Evolutionary conservation across 306 rosid species (phyloP), one percentile per base, ranked within the genome.

Genomic region (Chamaecrista fasciculata): DNA sequence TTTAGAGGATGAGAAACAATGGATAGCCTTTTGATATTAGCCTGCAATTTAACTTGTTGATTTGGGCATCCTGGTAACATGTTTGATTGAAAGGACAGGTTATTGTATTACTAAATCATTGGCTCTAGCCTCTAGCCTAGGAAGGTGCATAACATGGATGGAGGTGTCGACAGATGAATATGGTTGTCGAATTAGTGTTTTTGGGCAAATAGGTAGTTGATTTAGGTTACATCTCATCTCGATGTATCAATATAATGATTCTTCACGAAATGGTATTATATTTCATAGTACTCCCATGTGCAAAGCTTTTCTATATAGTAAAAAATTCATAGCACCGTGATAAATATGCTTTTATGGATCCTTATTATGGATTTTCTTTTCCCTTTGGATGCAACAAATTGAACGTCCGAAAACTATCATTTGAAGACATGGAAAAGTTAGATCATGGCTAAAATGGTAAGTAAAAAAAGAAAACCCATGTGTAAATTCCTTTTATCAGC

Each of bases 261-360:
- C 43, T 31, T 33, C 42, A 52, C 55, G 71, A 26, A 39, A 57
- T 57, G 6, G 12, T 4, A 29, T n/a, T 8, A 4, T 57, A 3
- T n/a, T n/a, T n/a, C 14, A 14, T 52, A 4, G 55, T 43, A 26
- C 26, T 44, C 63, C 63, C 56, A 6, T 60, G 59, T 20, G 39
- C 56, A 40, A 40, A 43, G 49, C 21, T 24, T 50, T 29, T 44
- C 31, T 64, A 9, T 64, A 9, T 55, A 48, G 64, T 69, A 64
- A 49, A 69, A 74, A 69, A 24, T 57, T 64, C 80, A 69, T 58
- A 51, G 44, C 50, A 76, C 29, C 31, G n/a, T 46, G 63, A 64
- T 50, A 63, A 34, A 59, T 42, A 2, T 19, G 73, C 29, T 59
- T 70, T 26, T 33, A 26, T 55, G 37, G 6, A 14, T 26, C 34